Evolutionary conservation across 176 grass and related monocot species (phyloP), one percentile per base, ranked within the genome.

Genomic region (Oryza rufipogon): DNA sequence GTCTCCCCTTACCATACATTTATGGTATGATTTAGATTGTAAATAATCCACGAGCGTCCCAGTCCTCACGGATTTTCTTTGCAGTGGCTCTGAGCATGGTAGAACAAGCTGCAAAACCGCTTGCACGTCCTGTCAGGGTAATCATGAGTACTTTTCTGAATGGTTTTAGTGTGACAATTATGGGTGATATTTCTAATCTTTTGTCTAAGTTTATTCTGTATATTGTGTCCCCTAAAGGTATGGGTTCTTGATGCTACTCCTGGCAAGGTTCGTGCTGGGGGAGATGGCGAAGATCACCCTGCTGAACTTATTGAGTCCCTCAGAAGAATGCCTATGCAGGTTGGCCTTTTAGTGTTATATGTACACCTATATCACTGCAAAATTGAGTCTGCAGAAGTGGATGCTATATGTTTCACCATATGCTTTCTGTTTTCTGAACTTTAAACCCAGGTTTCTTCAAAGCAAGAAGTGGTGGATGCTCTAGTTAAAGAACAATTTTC

Each of bases 41-140:
- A 66, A 32, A 19, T 20, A 64, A 76, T 72, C 71, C 19, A 73
- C 30, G 60, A 86, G 23, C 83, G 2, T 44, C 12, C 6, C 6
- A 26, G 7, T 79, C 83, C 60, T 80, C 20, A 36, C 20, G 68
- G 32, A 68, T 81, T 67, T 78, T 19, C 44, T 77, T 34, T 68
- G 86, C 86, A 99, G 96, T 99, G 83, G 93, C 96, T 64, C 86
- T 99, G 86, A 99, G 93, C 82, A 99, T 99, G 96, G 91, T 94
- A 83, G 96, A 99, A 86, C 96, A 99, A 83, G 93, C 91, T 89
- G 96, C 96, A 76, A 99, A 96, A 91, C 93, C 96, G 72, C 93
- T 99, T 84, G 84, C 90, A 78, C 90, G 93, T 63, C 93, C 96
- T 84, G 96, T 99, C 63, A 88, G 90, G 86, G 96, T 99, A 92